phyloP scores from a whole-genome alignment of 1,139 yeast species.

The Kurtzmaniella quercitrusa region DNA sequence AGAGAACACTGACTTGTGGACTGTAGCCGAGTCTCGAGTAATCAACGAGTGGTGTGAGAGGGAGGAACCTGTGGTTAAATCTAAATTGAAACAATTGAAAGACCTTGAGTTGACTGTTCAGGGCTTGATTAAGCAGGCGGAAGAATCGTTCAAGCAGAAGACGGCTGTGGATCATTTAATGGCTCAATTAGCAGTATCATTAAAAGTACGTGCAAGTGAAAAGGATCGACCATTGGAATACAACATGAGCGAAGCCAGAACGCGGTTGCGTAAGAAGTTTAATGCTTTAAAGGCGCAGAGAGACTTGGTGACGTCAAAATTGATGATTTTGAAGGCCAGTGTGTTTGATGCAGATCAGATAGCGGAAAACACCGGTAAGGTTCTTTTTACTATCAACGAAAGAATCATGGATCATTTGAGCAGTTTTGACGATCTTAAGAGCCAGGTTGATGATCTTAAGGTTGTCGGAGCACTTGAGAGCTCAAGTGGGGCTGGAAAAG shows the following conservation, averaged over 20 bases:
- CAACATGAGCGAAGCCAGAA: slow-evolving; percentile 7
- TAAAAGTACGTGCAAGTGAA: slow-evolving; percentile 8
- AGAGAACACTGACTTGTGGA: neutral
- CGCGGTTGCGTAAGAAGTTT: slow-evolving; percentile 17
- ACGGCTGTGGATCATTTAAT: slow-evolving; percentile 16
- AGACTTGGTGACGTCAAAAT: slow-evolving; percentile 12
- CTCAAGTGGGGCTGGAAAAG: neutral
- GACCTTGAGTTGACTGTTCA: slow-evolving; percentile 3
- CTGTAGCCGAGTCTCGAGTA: neutral
- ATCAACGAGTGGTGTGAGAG: slow-evolving; percentile 2
- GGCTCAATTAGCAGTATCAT: slow-evolving; percentile 12
- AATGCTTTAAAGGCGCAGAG: slow-evolving; percentile 16
- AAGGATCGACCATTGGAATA: slow-evolving; percentile 20
- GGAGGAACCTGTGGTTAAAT: slow-evolving; percentile 1
- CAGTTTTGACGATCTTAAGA: slow-evolving; percentile 12
- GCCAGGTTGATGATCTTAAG: neutral
- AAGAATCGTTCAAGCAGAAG: slow-evolving; percentile 11
- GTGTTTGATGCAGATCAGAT: slow-evolving; percentile 12
- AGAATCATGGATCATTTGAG: slow-evolving; percentile 12
- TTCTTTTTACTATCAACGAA: slow-evolving; percentile 20
- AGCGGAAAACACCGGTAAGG: slow-evolving; percentile 17
- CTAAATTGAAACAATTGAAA: slow-evolving; percentile 1
- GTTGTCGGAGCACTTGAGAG: neutral
- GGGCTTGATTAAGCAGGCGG: slow-evolving; percentile 8
- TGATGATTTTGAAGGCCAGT: slow-evolving; percentile 26